These are phyloP conservation scores for Brassica juncea DNA, from an alignment of 345 rosid genomes.

Conservation along the genomic window DNA sequence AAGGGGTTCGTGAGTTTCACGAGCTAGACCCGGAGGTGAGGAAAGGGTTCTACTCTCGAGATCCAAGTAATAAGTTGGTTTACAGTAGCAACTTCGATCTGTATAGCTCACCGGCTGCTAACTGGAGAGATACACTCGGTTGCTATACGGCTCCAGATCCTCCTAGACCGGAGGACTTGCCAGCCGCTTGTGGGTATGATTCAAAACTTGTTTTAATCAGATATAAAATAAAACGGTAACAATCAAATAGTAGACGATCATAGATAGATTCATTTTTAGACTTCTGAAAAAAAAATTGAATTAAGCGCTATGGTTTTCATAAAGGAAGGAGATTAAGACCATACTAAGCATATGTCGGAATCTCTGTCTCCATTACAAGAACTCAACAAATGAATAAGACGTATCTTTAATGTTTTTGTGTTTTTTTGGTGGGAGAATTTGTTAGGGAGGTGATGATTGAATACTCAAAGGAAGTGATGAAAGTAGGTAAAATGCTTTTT, in stretches of 20 bases:
- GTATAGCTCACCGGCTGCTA: slow-evolving; percentile 39
- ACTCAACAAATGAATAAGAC: background rate
- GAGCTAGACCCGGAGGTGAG: slow-evolving; percentile 32
- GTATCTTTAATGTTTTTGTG: background rate
- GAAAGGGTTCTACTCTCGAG: slow-evolving; percentile 40
- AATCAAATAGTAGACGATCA: background rate
- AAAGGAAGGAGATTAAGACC: background rate
- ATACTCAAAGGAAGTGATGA: slow-evolving; percentile 47
- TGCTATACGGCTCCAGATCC: slow-evolving; percentile 45
- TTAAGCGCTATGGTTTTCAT: too few relatives aligned
- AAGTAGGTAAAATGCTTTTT: slow-evolving; percentile 45
- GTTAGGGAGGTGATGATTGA: slow-evolving; percentile 47
- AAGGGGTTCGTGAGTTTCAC: slow-evolving; percentile 30
- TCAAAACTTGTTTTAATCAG: background rate
- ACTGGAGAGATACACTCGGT: slow-evolving; percentile 50
- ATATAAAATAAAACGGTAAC: background rate
- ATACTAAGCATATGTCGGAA: background rate
- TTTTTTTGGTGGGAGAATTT: background rate
- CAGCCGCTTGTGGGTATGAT: slow-evolving; percentile 44
- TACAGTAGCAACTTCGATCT: slow-evolving; percentile 51
- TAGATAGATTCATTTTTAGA: too few relatives aligned
- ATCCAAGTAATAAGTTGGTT: slow-evolving; percentile 24
- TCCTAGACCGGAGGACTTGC: slow-evolving; percentile 43
- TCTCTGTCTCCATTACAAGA: too few relatives aligned
- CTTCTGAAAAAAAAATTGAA: too few relatives aligned